Evolutionary conservation across 192 early-diverging fungal genomes (phyloP).

Genomic region (Paraglomus brasilianum): DNA sequence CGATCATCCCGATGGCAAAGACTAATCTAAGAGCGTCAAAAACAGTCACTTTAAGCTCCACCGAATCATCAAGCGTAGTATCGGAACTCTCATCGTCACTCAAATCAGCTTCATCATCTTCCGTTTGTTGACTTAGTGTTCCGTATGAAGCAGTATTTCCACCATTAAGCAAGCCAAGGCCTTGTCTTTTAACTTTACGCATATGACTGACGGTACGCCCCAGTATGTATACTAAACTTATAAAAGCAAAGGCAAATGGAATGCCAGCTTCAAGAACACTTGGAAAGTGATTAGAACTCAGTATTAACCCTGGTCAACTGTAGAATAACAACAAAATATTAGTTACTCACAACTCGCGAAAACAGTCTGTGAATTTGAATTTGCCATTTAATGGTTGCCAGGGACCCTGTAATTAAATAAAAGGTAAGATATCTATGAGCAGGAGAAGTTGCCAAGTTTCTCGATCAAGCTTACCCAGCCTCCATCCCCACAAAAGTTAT

Average conservation of each 20-base stretch:
- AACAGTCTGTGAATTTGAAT: neutral
- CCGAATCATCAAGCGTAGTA: neutral
- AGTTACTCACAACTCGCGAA: constrained; percentile 4
- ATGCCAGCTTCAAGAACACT: constrained; percentile 11
- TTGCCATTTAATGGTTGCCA: too few relatives aligned
- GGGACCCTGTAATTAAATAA: too few relatives aligned
- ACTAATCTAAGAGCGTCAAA: constrained; percentile 8
- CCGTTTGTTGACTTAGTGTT: neutral
- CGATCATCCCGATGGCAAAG: neutral
- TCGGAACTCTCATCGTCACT: neutral
- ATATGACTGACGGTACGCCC: neutral
- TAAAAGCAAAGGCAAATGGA: neutral
- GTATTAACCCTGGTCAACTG: neutral
- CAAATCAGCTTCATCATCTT: neutral
- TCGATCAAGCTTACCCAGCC: too few relatives aligned
- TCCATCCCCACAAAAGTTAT: too few relatives aligned
- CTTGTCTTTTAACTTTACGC: neutral
- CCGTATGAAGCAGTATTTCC: constrained; percentile 7
- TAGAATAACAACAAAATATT: neutral
- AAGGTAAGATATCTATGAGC: too few relatives aligned
- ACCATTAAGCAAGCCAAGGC: neutral
- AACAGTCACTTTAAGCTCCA: neutral
- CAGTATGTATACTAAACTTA: neutral
- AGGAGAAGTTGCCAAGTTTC: too few relatives aligned
- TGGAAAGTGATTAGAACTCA: neutral